phyloP scores from a whole-genome alignment of 2,329 filamentous ascomycete genomes.

The Aspergillus viridinutans region DNA sequence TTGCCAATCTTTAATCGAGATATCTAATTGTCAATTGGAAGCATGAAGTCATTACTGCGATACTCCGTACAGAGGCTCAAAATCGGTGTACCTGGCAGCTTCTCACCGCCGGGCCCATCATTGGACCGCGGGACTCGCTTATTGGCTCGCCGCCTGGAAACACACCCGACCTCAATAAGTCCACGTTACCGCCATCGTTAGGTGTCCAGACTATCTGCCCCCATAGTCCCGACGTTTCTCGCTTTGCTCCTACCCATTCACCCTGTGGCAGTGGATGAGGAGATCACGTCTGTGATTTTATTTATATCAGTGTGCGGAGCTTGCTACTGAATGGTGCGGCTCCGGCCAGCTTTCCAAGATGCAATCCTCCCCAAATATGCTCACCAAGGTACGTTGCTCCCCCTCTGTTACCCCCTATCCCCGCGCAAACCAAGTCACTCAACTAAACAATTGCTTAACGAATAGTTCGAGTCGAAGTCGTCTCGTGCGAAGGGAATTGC shows the following conservation, averaged over 20 bases:
- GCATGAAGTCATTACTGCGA: background rate
- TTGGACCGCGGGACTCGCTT: constrained; percentile 33
- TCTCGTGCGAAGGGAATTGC: constrained; percentile 65
- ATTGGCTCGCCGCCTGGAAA: constrained; percentile 10
- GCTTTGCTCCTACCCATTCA: constrained; percentile 20
- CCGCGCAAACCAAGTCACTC: constrained; percentile 9
- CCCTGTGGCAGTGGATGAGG: constrained; percentile 30
- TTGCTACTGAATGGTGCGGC: constrained; percentile 39
- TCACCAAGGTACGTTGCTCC: constrained; percentile 42
- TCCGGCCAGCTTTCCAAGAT: constrained; percentile 42
- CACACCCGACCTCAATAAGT: constrained; percentile 30
- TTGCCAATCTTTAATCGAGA: background rate
- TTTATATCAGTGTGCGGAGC: constrained; percentile 33
- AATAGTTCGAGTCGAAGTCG: constrained; percentile 62
- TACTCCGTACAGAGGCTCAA: background rate
- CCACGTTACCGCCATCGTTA: constrained; percentile 32
- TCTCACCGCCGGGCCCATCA: constrained; percentile 29
- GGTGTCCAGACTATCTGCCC: constrained; percentile 26
- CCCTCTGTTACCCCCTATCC: constrained; percentile 10
- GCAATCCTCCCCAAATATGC: constrained; percentile 46
- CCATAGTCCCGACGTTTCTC: constrained; percentile 23
- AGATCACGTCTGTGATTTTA: constrained; percentile 25
- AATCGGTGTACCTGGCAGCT: constrained; percentile 6
- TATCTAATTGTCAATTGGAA: background rate
- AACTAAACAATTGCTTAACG: constrained; percentile 17